A percentile compares a stretch with the other conserved stretches of the same genome.
These are phyloP conservation scores for Myriosclerotinia scirpicola DNA, from an alignment of 2,329 filamentous ascomycete genomes.

Conservation along the genomic window DNA sequence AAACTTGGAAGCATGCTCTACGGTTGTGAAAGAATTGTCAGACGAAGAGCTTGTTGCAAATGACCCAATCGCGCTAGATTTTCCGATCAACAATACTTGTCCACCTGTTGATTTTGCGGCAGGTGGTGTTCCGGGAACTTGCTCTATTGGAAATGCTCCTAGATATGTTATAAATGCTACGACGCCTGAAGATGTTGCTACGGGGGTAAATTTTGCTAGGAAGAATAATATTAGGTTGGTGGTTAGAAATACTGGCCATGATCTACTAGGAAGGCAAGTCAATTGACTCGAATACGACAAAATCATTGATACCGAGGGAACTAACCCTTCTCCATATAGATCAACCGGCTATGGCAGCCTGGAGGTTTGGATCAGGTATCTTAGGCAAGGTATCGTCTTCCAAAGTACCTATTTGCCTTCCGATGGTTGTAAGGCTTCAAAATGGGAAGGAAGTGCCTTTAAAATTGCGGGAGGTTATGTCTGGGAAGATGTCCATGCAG, in stretches of 20 bases:
- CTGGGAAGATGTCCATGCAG: conserved; percentile 41
- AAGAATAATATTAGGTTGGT: conserved; percentile 46
- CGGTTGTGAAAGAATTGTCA: conserved; percentile 36
- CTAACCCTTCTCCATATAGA: conserved; percentile 11
- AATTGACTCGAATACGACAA: not conserved
- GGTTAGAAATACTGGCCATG: conserved; percentile 49
- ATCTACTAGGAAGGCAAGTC: conserved; percentile 45
- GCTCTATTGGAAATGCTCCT: conserved; percentile 45
- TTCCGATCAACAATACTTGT: conserved; percentile 51
- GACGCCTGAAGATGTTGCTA: conserved; percentile 41
- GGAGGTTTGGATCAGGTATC: conserved; percentile 50
- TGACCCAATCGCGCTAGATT: conserved; percentile 43
- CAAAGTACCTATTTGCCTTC: conserved; percentile 33
- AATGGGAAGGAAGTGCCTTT: conserved; percentile 42
- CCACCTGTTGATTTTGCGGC: conserved; percentile 25
- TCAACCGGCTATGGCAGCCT: conserved; percentile 41
- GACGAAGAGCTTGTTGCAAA: conserved; percentile 43
- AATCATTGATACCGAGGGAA: conserved; percentile 33
- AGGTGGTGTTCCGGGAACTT: conserved; percentile 30
- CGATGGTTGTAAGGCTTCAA: conserved; percentile 33
- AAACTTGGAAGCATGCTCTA: conserved; percentile 40
- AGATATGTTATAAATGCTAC: conserved; percentile 45
- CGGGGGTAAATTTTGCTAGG: conserved; percentile 47
- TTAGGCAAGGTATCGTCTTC: conserved; percentile 40
- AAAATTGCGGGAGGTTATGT: conserved; percentile 42